A percentile compares a stretch with the other conserved stretches of the same genome.
phyloP scores from a whole-genome alignment of 140 eudicot species.

The Oenanthe javanica region DNA sequence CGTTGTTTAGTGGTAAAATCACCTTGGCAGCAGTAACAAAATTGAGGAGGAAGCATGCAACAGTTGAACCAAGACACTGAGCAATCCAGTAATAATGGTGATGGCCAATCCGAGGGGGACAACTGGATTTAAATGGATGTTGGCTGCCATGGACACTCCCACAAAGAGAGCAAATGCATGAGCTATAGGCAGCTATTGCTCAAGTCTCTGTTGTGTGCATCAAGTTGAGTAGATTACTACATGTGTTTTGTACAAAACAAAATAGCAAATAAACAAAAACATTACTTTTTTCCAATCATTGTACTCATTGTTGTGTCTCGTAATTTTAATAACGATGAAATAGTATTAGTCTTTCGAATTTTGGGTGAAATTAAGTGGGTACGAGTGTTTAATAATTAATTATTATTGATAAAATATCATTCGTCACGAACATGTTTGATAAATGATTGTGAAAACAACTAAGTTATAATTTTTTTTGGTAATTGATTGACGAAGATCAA shows the following conservation, averaged over 20 bases:
- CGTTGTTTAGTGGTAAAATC: background rate
- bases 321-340: too few species aligned
- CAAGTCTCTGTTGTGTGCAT: conserved; percentile 14
- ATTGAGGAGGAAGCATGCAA: conserved; percentile 55
- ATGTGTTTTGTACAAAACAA: too few species aligned
- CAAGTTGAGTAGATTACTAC: conserved; percentile 9
- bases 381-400: too few species aligned
- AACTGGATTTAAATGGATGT: conserved; percentile 61
- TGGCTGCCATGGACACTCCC: conserved; percentile 62
- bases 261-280: too few species aligned
- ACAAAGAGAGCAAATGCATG: conserved; percentile 62
- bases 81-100: conserved; percentile 57
- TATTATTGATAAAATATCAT: too few species aligned
- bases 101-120: conserved; percentile 69
- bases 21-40: conserved; percentile 54
- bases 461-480: background rate
- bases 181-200: conserved; percentile 33
- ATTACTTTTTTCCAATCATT: too few species aligned
- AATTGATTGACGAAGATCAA: background rate
- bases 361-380: too few species aligned
- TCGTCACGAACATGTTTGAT: conserved; percentile 7
- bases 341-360: too few species aligned
- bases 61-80: conserved; percentile 52
- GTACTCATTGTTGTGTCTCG: too few species aligned
- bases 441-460: conserved; percentile 13